phyloP scores from a whole-genome alignment of 176 grass and related monocot genomes.

The Chrysopogon serrulatus region DNA sequence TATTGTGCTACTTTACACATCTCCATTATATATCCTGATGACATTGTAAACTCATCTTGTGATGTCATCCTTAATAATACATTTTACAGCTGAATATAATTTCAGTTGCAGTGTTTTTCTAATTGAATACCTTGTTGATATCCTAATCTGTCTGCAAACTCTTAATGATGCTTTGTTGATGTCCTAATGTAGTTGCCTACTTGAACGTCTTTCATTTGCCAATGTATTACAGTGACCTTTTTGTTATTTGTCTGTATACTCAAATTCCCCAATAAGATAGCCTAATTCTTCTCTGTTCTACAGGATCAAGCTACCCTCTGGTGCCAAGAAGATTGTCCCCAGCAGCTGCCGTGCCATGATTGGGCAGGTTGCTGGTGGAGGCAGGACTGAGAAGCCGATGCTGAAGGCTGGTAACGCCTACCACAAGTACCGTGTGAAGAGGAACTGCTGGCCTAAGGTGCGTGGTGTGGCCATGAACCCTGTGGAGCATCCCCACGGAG shows the following conservation, averaged over 20 bases:
- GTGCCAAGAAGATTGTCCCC: conserved; percentile 85
- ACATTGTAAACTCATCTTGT: background rate
- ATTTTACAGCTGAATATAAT: background rate
- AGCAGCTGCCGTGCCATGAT: conserved; percentile 86
- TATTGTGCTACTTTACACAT: too few species aligned
- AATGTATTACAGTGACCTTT: too few species aligned
- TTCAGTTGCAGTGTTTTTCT: background rate
- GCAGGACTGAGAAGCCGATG: conserved; percentile 82
- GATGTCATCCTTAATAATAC: background rate
- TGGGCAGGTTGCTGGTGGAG: conserved; percentile 80
- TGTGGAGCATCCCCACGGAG: conserved; percentile 91
- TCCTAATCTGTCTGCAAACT: too few species aligned
- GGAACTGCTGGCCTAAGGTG: conserved; percentile 96
- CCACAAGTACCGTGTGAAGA: conserved; percentile 91
- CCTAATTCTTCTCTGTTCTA: background rate
- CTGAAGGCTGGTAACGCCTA: conserved; percentile 88
- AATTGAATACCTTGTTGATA: too few species aligned
- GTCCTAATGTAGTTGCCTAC: too few species aligned
- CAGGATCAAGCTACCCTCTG: conserved; percentile 94
- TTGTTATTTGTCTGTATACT: background rate
- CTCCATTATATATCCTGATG: background rate
- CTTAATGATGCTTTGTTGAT: background rate
- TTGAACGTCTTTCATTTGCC: background rate
- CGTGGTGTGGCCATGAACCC: conserved; percentile 98
- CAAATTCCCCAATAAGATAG: background rate